A percentile compares a stretch with the other conserved stretches of the same genome.
Evolutionary conservation across 2,329 filamentous ascomycete species (phyloP).

Genomic region (Colletotrichum sansevieriae): DNA sequence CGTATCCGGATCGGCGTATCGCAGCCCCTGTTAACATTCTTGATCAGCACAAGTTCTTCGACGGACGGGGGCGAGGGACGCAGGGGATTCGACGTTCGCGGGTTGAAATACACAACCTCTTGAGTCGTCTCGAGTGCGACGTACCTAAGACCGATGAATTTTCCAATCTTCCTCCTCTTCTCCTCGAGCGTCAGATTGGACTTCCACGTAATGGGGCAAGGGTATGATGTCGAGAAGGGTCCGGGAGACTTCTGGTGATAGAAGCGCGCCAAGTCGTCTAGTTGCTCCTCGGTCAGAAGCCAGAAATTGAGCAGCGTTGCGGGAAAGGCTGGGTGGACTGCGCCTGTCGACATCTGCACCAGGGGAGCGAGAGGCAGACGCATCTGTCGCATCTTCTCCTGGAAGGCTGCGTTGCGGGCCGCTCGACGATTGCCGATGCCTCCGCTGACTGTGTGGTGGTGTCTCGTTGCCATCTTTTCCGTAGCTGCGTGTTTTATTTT

Average conservation of each 20-base stretch:
- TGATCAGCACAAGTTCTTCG: slow-evolving; percentile 14
- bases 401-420: slow-evolving; percentile 64
- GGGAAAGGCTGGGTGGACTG: slow-evolving; percentile 76
- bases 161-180: slow-evolving; percentile 79
- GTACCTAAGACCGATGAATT: slow-evolving; percentile 79
- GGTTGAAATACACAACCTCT: slow-evolving; percentile 56
- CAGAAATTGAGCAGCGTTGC: slow-evolving; percentile 77
- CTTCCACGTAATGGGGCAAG: slow-evolving; percentile 75
- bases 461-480: slow-evolving; percentile 37
- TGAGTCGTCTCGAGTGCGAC: slow-evolving; percentile 49
- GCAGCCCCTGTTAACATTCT: slow-evolving; percentile 27
- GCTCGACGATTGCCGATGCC: slow-evolving; percentile 54
- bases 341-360: slow-evolving; percentile 71
- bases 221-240: slow-evolving; percentile 71
- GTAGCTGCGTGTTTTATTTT: not conserved
- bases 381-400: slow-evolving; percentile 74
- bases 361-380: slow-evolving; percentile 75
- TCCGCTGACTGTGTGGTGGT: slow-evolving; percentile 33
- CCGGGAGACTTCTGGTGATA: slow-evolving; percentile 77
- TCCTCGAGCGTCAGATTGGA: slow-evolving; percentile 68
- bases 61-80: not conserved
- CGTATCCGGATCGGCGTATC: slow-evolving; percentile 39
- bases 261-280: slow-evolving; percentile 77
- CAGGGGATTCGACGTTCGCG: slow-evolving; percentile 41
- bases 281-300: slow-evolving; percentile 78